A percentile compares a stretch with the other conserved stretches of the same genome.
Evolutionary conservation across 2,329 filamentous ascomycete genomes (phyloP).

Genomic region (Microdochium bolleyi): DNA sequence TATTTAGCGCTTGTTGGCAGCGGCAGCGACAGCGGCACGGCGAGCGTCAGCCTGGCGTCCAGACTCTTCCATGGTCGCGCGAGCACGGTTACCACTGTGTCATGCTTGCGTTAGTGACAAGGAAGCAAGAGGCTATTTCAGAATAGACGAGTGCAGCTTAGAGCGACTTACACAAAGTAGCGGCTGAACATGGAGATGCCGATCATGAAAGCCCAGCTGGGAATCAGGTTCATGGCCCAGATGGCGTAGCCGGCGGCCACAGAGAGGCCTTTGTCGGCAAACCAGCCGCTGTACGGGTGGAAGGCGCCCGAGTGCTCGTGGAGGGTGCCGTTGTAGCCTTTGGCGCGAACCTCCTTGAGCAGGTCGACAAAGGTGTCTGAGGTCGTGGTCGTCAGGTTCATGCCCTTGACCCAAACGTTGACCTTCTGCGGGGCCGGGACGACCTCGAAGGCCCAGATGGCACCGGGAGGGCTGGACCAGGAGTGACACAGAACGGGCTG

Average conservation of each 20-base stretch:
- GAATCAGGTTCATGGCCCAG: constrained; percentile 57
- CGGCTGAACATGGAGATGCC: constrained; percentile 65
- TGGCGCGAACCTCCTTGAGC: constrained; percentile 31
- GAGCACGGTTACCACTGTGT: background rate
- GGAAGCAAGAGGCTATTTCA: background rate
- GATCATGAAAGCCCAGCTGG: constrained; percentile 76
- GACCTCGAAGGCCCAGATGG: constrained; percentile 60
- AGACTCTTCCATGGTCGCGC: background rate
- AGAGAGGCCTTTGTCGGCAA: constrained; percentile 54
- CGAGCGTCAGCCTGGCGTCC: background rate
- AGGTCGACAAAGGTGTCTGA: constrained; percentile 55
- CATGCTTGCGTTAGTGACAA: background rate
- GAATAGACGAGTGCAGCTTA: background rate
- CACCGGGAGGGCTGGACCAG: constrained; percentile 59
- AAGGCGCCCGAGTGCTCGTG: constrained; percentile 53
- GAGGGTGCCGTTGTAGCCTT: constrained; percentile 31
- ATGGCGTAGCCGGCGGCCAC: constrained; percentile 60
- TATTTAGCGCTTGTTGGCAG: background rate
- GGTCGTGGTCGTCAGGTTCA: constrained; percentile 64
- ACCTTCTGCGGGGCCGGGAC: constrained; percentile 56
- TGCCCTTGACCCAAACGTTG: constrained; percentile 54
- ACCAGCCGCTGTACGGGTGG: constrained; percentile 66
- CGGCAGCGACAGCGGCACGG: background rate
- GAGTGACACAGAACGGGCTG: constrained; percentile 68
- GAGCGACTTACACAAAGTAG: constrained; percentile 60